Percentiles rank a stretch among this genome's conserved stretches.
Conservation (phyloP, 805 yeast genomes). For the Candida nemodendra region DNA sequence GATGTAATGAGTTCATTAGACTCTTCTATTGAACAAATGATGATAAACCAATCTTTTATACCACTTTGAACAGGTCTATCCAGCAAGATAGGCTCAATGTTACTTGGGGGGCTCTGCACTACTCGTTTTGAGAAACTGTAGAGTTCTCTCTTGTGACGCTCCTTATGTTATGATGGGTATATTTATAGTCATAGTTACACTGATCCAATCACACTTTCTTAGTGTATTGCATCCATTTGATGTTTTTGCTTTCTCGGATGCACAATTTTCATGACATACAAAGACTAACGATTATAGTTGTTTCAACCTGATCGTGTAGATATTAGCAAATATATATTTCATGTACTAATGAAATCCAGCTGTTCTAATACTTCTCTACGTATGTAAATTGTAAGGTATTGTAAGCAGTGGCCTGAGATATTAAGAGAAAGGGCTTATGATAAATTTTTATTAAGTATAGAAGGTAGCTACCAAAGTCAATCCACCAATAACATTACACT, state of each 20-base stretch:
- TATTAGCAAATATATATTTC: no score
- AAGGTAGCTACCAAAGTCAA: constrained; percentile 10
- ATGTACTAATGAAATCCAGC: constrained; percentile 9
- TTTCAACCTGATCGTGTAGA: no score
- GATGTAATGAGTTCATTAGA: no score
- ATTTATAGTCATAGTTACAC: constrained; percentile 81
- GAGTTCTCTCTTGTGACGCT: constrained; percentile 37
- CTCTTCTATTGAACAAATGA: constrained; percentile 21
- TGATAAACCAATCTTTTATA: constrained; percentile 31
- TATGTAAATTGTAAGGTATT: no score
- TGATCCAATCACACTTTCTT: no score
- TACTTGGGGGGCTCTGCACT: constrained; percentile 14
- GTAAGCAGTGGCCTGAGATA: no score
- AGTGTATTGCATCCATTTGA: no score
- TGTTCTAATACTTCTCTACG: no score
- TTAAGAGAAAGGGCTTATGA: constrained; percentile 7
- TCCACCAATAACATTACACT: constrained; percentile 18
- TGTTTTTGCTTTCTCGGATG: no score
- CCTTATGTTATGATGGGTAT: constrained; percentile 61
- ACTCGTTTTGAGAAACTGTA: constrained; percentile 36
- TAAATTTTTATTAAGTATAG: constrained; percentile 10
- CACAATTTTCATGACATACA: no score
- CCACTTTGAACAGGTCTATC: constrained; percentile 31
- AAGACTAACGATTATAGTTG: no score
- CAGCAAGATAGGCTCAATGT: constrained; percentile 11